phyloP scores from a whole-genome alignment of 176 grass and related monocot genomes.

The Musa acuminata region DNA sequence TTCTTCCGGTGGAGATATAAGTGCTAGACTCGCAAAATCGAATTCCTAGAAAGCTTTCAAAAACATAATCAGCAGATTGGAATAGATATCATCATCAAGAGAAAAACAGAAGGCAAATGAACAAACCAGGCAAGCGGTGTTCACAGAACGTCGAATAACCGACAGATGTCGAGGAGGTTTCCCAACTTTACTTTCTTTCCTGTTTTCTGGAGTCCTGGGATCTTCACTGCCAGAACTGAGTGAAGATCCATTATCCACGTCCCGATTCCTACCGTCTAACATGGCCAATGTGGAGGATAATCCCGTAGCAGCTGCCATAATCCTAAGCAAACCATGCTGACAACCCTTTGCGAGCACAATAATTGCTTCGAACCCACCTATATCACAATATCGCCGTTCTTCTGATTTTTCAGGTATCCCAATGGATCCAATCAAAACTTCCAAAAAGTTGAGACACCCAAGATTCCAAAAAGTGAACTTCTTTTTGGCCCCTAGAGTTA shows the following conservation, averaged over 20 bases:
- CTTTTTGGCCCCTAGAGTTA: background rate
- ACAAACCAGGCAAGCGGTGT: conserved; percentile 28
- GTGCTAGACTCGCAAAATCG: conserved; percentile 46
- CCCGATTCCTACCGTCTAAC: background rate
- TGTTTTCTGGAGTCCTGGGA: background rate
- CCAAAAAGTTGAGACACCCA: background rate
- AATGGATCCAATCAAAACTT: background rate
- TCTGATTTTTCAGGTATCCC: background rate
- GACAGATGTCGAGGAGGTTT: conserved; percentile 70
- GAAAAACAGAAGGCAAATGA: background rate
- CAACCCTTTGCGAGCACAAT: background rate
- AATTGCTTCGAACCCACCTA: background rate
- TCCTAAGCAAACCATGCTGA: conserved; percentile 1
- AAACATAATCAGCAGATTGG: background rate
- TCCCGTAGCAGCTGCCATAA: background rate
- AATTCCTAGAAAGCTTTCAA: conserved; percentile 34
- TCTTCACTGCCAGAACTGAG: conserved; percentile 19
- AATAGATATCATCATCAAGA: background rate
- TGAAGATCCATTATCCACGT: conserved; percentile 1
- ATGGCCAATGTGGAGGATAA: background rate
- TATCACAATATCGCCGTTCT: background rate
- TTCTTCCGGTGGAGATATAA: conserved; percentile 55
- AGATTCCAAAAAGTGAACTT: background rate
- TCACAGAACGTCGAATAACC: conserved; percentile 51
- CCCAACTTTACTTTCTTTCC: conserved; percentile 21